Evolutionary conservation across 2,329 filamentous ascomycete species (phyloP), one percentile per base, ranked within the genome.

Genomic region (Diaporthe eres): DNA sequence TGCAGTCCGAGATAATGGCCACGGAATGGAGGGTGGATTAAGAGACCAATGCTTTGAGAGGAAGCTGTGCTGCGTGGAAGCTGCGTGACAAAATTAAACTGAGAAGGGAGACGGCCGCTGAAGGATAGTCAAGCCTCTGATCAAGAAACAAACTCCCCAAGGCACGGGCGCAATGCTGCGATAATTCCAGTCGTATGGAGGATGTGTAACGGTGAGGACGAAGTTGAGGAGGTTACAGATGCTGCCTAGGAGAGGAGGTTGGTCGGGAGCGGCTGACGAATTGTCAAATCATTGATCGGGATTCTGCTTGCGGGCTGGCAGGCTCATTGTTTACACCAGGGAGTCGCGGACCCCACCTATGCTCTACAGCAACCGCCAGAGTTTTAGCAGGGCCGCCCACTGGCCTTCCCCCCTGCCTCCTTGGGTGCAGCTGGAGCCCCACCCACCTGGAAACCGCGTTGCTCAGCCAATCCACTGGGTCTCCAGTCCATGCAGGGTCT

Each of bases 291-390:
- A 70, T 42, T 28, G 49, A 55, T 70, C 44, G 13, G 65, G 65
- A 53, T 28, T 12, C 65, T 70, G 65, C 49, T 70, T 70, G 34
- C 65, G 47, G 65, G 65, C 65, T 39, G 49, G n/a, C 61, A 15
- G 49, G 65, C 74, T 72, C 51, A 75, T 73, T 77, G 75, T 77
- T 77, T 77, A 77, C 75, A 51, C 61, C 75, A 57, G 61, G 71
- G 34, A 37, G 51, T 44, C 63, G 49, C 42, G 31, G 73, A 71
- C 73, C 74, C 68, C 75, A 74, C 68, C 75, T 34, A 15, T 57
- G 75, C 49, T 72, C 55, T 67, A 39, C 39, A 63, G 75, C 75
- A 77, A 77, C 75, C 68, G 47, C 75, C 70, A 71, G 57, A 47
- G 34, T 76, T 63, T 60, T 71, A 74, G 71, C 44, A 73, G 71